A percentile compares a stretch with the other conserved stretches of the same genome.
These are phyloP conservation scores for Zhuliangozyma blackwelliae DNA, from an alignment of 1,139 yeast species.

Conservation along the genomic window DNA sequence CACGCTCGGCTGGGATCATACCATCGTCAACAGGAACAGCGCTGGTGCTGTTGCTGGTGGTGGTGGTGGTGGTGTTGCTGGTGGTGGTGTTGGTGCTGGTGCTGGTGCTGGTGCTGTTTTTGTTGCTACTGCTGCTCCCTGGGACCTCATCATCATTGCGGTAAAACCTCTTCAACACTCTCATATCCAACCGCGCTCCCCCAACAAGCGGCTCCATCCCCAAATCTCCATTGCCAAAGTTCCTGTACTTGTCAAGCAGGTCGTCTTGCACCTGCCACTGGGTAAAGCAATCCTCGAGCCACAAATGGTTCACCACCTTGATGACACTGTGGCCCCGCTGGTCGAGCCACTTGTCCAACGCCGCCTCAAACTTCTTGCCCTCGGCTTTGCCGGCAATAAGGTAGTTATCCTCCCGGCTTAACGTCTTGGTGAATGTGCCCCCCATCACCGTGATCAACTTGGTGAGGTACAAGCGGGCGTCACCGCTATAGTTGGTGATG, in stretches of 20 bases:
- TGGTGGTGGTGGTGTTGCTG: too few relatives aligned
- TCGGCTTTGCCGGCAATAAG: conserved; percentile 62
- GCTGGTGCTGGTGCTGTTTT: conserved; percentile 11
- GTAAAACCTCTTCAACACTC: conserved; percentile 38
- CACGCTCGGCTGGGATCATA: conserved; percentile 27
- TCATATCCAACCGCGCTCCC: conserved; percentile 40
- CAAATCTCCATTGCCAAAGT: conserved; percentile 37
- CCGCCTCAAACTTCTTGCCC: conserved; percentile 77
- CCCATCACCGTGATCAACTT: conserved; percentile 67
- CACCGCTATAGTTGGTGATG: conserved; percentile 81
- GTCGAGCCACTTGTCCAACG: conserved; percentile 52
- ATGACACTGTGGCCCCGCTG: conserved; percentile 32
- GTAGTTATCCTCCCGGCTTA: conserved; percentile 66
- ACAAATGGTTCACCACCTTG: conserved; percentile 66
- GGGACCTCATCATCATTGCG: conserved; percentile 5
- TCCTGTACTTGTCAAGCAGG: conserved; percentile 39
- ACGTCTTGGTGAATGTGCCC: conserved; percentile 68
- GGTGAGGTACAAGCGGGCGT: conserved; percentile 68
- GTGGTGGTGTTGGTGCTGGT: too few relatives aligned
- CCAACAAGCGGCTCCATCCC: conserved; percentile 48
- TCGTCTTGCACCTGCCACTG: conserved; percentile 53
- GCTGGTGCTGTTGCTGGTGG: conserved; percentile 10
- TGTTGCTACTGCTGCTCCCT: conserved; percentile 11
- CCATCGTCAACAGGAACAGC: conserved; percentile 26
- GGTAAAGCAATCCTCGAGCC: conserved; percentile 84